Evolutionary conservation across 2,329 filamentous ascomycete species (phyloP).

Genomic region (Paecilomyces formosus): DNA sequence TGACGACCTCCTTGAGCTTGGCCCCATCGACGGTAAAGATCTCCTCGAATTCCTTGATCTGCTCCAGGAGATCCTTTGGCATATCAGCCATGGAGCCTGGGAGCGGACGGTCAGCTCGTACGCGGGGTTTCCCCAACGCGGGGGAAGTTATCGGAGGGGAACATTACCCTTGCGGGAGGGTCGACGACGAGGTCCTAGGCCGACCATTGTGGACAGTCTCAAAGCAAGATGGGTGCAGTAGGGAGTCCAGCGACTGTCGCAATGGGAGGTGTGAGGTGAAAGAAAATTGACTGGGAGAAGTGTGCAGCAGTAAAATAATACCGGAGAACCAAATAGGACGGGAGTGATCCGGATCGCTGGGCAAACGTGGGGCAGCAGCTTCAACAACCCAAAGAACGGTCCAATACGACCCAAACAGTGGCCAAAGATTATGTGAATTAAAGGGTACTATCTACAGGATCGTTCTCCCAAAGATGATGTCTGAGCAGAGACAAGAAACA

Average conservation of each 20-base stretch:
- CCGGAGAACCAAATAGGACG: neutral
- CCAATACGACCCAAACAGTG: neutral
- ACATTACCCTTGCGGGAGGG: conserved; percentile 64
- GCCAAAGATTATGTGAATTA: neutral
- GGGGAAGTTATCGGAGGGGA: conserved; percentile 1
- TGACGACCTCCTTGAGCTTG: conserved; percentile 83
- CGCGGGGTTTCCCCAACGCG: neutral
- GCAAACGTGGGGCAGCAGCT: neutral
- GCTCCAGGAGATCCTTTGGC: conserved; percentile 70
- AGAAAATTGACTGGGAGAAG: neutral
- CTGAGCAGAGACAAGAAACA: too few species aligned
- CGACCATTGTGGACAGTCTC: conserved; percentile 50
- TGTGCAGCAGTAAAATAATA: neutral
- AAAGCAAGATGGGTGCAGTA: neutral
- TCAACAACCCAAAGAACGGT: neutral
- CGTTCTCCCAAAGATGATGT: neutral
- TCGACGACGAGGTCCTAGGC: conserved; percentile 55
- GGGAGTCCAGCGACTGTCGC: neutral
- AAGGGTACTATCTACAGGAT: neutral
- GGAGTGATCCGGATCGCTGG: neutral
- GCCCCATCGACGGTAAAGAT: conserved; percentile 68
- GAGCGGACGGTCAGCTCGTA: conserved; percentile 4
- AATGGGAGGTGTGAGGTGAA: neutral
- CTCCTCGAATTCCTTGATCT: conserved; percentile 79
- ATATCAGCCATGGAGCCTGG: conserved; percentile 85